A percentile compares a stretch with the other conserved stretches of the same genome.
Conservation (phyloP, 768 basidiomycete species). For the Boletus bicolor region DNA sequence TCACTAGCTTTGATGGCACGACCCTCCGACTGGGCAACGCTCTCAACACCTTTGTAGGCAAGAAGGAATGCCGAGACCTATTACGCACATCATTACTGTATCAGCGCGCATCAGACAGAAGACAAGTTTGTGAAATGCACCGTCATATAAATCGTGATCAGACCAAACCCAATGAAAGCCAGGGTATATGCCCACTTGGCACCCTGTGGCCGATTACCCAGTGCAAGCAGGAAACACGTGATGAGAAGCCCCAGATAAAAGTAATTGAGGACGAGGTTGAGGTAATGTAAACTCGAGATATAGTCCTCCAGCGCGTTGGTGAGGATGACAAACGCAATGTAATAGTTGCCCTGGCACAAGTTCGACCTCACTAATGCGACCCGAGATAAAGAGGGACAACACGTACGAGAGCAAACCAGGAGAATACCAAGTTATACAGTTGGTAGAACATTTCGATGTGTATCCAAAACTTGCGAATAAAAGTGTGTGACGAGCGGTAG, state of each 20-base stretch:
- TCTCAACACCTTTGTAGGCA: constrained; percentile 75
- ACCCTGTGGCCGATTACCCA: constrained; percentile 93
- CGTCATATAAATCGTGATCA: constrained; percentile 97
- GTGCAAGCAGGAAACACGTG: constrained; percentile 80
- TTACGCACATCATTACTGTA: not conserved
- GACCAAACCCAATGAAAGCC: constrained; percentile 81
- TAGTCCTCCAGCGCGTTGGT: constrained; percentile 66
- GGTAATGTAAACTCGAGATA: constrained; percentile 58
- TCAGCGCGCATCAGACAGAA: constrained; percentile 4
- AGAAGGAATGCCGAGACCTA: constrained; percentile 78
- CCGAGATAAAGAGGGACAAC: not conserved
- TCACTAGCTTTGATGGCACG: constrained; percentile 50
- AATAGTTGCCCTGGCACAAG: constrained; percentile 72
- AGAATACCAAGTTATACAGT: constrained; percentile 84
- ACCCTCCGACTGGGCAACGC: constrained; percentile 46
- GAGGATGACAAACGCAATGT: constrained; percentile 82
- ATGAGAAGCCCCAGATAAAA: constrained; percentile 84
- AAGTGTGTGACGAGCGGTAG: constrained; percentile 82
- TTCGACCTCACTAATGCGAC: not conserved
- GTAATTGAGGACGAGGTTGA: constrained; percentile 81
- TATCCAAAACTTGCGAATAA: constrained; percentile 88
- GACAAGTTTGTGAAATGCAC: constrained; percentile 37
- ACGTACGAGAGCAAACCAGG: constrained; percentile 82
- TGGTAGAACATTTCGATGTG: constrained; percentile 94
- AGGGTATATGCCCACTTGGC: constrained; percentile 83